Conservation (phyloP, 2,329 filamentous ascomycete genomes). For the Huntiella abstrusa region DNA sequence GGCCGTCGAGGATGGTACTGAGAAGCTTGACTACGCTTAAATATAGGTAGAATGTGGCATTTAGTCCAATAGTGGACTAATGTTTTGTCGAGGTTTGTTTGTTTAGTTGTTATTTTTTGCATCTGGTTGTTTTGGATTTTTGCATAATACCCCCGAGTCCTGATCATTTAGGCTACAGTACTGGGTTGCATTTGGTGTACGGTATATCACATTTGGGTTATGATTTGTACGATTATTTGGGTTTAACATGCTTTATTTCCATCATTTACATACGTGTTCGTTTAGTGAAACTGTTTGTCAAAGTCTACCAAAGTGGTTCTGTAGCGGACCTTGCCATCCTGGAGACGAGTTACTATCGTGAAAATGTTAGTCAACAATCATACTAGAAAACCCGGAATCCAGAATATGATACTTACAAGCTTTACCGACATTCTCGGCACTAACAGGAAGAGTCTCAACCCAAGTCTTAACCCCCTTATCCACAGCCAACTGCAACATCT, state of each 20-base stretch:
- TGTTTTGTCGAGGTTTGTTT: neutral
- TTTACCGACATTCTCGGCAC: slow-evolving; percentile 33
- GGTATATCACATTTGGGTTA: too few relatives aligned
- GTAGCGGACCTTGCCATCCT: slow-evolving; percentile 12
- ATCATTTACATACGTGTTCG: neutral
- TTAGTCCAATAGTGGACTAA: neutral
- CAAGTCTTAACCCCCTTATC: slow-evolving; percentile 51
- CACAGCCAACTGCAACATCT: slow-evolving; percentile 53
- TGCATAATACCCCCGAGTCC: too few relatives aligned
- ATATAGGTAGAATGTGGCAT: neutral
- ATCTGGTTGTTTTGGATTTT: too few relatives aligned
- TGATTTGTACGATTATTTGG: too few relatives aligned
- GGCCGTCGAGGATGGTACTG: slow-evolving; percentile 47
- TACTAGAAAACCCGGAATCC: neutral
- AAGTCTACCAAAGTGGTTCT: slow-evolving; percentile 14
- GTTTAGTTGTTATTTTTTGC: neutral
- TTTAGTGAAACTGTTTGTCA: slow-evolving; percentile 13
- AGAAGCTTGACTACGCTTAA: slow-evolving; percentile 12
- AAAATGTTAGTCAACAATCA: neutral
- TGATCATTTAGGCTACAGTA: too few relatives aligned
- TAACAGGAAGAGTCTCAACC: slow-evolving; percentile 58
- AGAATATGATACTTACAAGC: slow-evolving; percentile 7
- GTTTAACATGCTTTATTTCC: neutral
- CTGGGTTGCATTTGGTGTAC: too few relatives aligned
- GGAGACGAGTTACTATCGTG: slow-evolving; percentile 5